Base-by-base conservation (phyloP, 495 filamentous ascomycete species). In the Endocarpon pusillum region DNA sequence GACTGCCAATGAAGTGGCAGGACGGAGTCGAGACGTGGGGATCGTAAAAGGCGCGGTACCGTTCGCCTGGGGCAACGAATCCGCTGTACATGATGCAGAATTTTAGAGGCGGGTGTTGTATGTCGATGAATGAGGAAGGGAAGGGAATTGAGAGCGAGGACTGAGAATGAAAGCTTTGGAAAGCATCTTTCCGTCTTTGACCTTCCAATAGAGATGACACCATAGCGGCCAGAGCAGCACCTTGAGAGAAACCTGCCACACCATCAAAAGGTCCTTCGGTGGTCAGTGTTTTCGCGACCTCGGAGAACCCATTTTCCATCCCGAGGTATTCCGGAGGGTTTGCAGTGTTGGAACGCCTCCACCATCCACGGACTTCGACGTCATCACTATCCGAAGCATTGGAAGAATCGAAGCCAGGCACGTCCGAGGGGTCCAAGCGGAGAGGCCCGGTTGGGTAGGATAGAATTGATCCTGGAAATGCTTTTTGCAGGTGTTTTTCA, bases 21-120 rank as follows among this genome's bases (percentile, higher is more conserved):
- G 81, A 67, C 14, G 81, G 79, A 52, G 87, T 94, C 43, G 41
- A 41, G 21, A 96, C 73, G 49, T 61, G 56, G 16, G 82, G 82
- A 21, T 45, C 69, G 54, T 85, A 94, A 38, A 89, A 76, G 15
- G 36, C 74, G 40, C 49, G 47, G 55, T 79, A 91, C 42, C 51
- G 44, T n/a, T 57, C 42, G 27, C 62, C 63, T n/a, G 68, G 66
- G 3, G 79, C 73, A 12, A 60, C 66, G 47, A 94, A 94, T 0
- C 89, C 87, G 19, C 65, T 69, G 53, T 94, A 96, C 3, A 61
- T 59, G 2, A 91, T 59, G 34, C 73, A 75, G 55, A 94, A 94
- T 53, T 73, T 79, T 9, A 97, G 45, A 35, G 67, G 68, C 24
- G 61, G 61, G 34, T 79, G 67, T 0, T 52, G 37, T 20, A 71